Evolutionary conservation across 345 rosid genomes (phyloP), one percentile per base, ranked within the genome.

Genomic region (Salix arbutifolia): DNA sequence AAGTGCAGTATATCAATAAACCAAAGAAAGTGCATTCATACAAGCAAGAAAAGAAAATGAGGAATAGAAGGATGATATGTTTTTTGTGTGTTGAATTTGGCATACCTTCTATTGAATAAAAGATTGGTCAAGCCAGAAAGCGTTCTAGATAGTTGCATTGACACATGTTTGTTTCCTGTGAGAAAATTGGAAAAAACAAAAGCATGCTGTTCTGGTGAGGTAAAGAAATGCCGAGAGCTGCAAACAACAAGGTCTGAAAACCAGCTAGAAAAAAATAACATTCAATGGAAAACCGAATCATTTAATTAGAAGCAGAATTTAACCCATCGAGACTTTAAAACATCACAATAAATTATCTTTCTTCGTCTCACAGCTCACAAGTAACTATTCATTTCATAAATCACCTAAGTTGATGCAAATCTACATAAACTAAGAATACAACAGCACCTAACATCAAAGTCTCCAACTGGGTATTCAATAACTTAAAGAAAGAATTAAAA

Each of bases 21-120:
- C 52, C 6, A 40, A 56, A 31, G 33, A 21, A 61, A 18, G 25
- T 30, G 25, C 74, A 30, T 31, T 21, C 21, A 12, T 21, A 44
- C 16, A 46, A 12, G 52, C 11, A 26, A 62, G 26, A 5, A 61
- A 5, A 62, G 48, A 65, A 21, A 50, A 23, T 13, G 23, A 61
- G 14, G 19, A 25, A 50, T 31, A 31, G 4, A 3, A 65, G 30
- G 28, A 61, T 19, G 3, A 3, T 7, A 6, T 17, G 1, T 25
- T 40, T n/a, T 4, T 10, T 12, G 50, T 23, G 44, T 21, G 5
- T 70, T 40, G 42, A 6, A n/a, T 37, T 6, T 12, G 60, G 8
- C 79, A 61, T 86, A 91, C 98, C 97, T 89, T 90, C 84, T 88
- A 81, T 87, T 92, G 77, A 89, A 95, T 13, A 95, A 74, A 72